phyloP scores from a whole-genome alignment of 768 basidiomycete genomes.

The Lanmaoa pseudosensibilis region DNA sequence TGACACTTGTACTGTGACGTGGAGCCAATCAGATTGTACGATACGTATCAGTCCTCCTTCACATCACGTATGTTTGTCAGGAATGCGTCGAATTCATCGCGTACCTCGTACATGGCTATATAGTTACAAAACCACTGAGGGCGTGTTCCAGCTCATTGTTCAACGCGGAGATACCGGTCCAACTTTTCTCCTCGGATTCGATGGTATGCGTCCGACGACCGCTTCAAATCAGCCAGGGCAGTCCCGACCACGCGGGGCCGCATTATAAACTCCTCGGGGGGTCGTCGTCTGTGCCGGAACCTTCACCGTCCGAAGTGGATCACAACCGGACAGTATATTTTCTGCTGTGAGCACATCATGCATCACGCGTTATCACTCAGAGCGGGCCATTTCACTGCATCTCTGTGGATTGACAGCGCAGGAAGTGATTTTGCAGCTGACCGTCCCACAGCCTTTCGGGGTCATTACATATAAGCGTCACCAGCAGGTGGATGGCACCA shows the following conservation, averaged over 20 bases:
- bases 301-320: background rate
- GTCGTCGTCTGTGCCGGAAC: background rate
- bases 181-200: background rate
- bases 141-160: background rate
- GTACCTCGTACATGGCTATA: background rate
- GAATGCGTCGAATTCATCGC: background rate
- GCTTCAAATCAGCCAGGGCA: too few species aligned
- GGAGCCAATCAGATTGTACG: conserved; percentile 12
- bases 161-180: background rate
- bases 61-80: background rate
- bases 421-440: background rate
- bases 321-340: too few species aligned
- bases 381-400: background rate
- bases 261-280: too few species aligned
- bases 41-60: background rate
- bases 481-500: too few species aligned
- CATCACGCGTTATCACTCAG: background rate
- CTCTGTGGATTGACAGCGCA: background rate
- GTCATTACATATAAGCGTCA: background rate
- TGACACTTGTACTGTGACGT: conserved; percentile 8
- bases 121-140: background rate
- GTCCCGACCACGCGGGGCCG: too few species aligned
- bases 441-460: background rate
- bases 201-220: too few species aligned
- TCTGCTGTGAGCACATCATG: too few species aligned